phyloP scores from a whole-genome alignment of 1,284 basidiomycete genomes.

The Ustilago vetiveriae region DNA sequence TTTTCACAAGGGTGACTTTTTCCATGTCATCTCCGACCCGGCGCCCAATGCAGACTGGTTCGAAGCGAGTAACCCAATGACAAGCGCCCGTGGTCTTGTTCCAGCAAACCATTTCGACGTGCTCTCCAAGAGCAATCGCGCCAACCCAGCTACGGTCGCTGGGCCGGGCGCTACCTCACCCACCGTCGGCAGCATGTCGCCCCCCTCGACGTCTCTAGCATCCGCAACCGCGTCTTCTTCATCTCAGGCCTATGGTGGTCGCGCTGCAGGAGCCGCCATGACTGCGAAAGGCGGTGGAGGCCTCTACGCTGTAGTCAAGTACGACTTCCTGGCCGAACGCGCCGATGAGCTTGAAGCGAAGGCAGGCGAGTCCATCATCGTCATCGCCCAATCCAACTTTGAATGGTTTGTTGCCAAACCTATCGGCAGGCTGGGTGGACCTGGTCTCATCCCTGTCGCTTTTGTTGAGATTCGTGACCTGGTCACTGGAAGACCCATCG shows the following conservation, averaged over 20 bases:
- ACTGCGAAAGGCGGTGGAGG: constrained; percentile 62
- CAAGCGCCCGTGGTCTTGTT: constrained; percentile 89
- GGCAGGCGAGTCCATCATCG: constrained; percentile 88
- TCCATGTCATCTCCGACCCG: constrained; percentile 87
- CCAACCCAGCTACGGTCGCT: constrained; percentile 24
- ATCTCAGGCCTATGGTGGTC: constrained; percentile 35
- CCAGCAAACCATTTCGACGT: constrained; percentile 82
- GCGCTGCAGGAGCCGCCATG: constrained; percentile 45
- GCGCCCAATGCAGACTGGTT: constrained; percentile 67
- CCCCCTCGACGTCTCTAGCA: constrained; percentile 10
- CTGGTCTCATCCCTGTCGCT: constrained; percentile 93
- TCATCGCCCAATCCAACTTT: constrained; percentile 64
- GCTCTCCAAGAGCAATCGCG: constrained; percentile 55
- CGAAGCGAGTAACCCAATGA: constrained; percentile 77
- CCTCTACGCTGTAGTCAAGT: constrained; percentile 88
- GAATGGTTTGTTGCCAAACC: constrained; percentile 79
- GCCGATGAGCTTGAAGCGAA: constrained; percentile 95
- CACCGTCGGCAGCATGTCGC: constrained; percentile 35
- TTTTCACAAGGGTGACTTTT: constrained; percentile 95
- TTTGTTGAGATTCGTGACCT: constrained; percentile 97
- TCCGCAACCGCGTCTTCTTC: constrained; percentile 7
- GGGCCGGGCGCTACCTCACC: constrained; percentile 42
- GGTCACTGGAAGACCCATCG: constrained; percentile 73
- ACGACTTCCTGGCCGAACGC: constrained; percentile 93
- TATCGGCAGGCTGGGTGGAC: constrained; percentile 90